Evolutionary conservation across 2,329 filamentous ascomycete genomes (phyloP).

Genomic region (Hymenoscyphus occultus): DNA sequence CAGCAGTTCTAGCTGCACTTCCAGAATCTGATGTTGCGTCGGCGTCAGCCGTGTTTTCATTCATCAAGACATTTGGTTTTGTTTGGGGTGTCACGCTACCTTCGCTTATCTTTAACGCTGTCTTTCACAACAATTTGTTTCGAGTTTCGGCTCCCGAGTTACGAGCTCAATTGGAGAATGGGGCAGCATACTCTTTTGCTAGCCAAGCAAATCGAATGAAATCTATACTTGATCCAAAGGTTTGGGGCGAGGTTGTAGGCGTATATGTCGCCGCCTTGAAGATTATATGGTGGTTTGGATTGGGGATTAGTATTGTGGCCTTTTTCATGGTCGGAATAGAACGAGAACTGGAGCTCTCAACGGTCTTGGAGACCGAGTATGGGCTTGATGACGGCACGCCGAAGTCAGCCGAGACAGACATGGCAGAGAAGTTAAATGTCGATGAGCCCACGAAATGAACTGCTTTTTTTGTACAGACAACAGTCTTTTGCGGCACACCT

Average conservation of each 20-base stretch:
- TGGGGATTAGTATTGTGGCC: not conserved
- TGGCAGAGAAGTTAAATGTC: not conserved
- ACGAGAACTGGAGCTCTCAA: not conserved
- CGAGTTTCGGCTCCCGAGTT: not conserved
- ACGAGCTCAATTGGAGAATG: not conserved
- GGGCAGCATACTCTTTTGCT: conserved; percentile 2
- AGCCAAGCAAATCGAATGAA: not conserved
- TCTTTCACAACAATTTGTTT: not conserved
- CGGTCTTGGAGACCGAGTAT: not conserved
- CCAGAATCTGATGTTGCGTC: conserved; percentile 4
- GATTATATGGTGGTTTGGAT: conserved; percentile 5
- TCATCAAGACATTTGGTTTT: conserved; percentile 5
- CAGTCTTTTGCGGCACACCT: too few species aligned
- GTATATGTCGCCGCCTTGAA: not conserved
- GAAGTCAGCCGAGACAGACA: not conserved
- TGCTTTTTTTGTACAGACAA: too few species aligned
- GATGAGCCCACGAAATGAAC: not conserved
- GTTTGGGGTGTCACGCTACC: not conserved
- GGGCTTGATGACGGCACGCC: conserved; percentile 2
- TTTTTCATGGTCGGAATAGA: not conserved
- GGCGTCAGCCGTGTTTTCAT: conserved; percentile 3
- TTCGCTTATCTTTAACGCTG: conserved; percentile 1
- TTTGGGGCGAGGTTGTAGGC: not conserved
- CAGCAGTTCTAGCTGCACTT: conserved; percentile 1
- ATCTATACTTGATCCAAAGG: not conserved